phyloP scores from a whole-genome alignment of 1,284 basidiomycete genomes.

The Amylostereum chailletii region DNA sequence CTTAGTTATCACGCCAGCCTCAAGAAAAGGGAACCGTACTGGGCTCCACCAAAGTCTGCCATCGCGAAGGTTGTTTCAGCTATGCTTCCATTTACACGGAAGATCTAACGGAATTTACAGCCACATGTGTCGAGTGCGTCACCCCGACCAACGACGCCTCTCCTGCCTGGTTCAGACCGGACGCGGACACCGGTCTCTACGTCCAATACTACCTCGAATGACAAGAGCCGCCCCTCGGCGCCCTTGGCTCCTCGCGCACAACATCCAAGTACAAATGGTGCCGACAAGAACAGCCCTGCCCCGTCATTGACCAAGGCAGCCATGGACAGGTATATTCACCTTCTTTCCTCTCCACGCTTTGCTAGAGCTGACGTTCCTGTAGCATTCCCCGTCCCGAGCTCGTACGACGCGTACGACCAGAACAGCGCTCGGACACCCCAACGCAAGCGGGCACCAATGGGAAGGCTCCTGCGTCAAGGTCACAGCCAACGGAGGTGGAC shows the following conservation, averaged over 20 bases:
- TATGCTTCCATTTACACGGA: conserved; percentile 10
- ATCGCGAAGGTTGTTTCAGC: conserved; percentile 9
- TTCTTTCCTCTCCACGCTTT: too few relatives aligned
- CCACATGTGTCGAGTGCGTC: conserved; percentile 26
- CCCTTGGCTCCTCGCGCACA: conserved; percentile 57
- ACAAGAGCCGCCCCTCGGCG: conserved; percentile 26
- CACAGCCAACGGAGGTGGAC: conserved; percentile 33
- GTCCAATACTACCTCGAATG: conserved; percentile 21
- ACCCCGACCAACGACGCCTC: conserved; percentile 23
- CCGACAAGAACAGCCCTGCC: conserved; percentile 17
- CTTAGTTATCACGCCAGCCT: conserved; percentile 60
- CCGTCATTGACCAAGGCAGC: conserved; percentile 42
- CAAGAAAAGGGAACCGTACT: conserved; percentile 58
- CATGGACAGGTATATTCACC: conserved; percentile 47
- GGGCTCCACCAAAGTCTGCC: conserved; percentile 30
- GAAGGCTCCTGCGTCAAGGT: conserved; percentile 4
- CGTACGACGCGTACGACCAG: conserved; percentile 59
- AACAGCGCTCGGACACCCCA: conserved; percentile 20
- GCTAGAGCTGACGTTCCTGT: background rate
- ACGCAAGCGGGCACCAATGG: conserved; percentile 10
- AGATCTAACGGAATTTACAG: conserved; percentile 15
- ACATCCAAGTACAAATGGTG: conserved; percentile 20
- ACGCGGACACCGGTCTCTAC: conserved; percentile 9
- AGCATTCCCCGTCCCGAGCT: conserved; percentile 72
- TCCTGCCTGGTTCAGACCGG: conserved; percentile 28